phyloP scores from a whole-genome alignment of 1,284 basidiomycete genomes.

The Marasmius tenuissimus region DNA sequence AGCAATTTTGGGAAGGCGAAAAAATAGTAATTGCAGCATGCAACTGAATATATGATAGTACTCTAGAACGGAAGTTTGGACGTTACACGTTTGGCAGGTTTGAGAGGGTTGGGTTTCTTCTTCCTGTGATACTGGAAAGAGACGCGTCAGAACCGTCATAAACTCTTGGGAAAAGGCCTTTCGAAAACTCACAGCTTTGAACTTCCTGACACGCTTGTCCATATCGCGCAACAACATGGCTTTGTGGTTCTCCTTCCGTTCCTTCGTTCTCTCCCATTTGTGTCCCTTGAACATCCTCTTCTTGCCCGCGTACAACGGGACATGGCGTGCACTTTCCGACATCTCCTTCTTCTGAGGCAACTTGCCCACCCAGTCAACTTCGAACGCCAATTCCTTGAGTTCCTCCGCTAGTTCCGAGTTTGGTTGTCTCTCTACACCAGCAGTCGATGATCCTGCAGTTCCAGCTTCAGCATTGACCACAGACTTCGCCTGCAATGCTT shows the following conservation, averaged over 20 bases:
- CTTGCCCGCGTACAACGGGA: slow-evolving; percentile 67
- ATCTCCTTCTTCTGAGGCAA: slow-evolving; percentile 42
- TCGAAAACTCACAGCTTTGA: slow-evolving; percentile 54
- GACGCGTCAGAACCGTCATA: slow-evolving; percentile 3
- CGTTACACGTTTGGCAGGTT: slow-evolving; percentile 42
- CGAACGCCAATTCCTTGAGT: slow-evolving; percentile 32
- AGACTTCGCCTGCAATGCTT: slow-evolving; percentile 14
- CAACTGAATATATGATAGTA: neutral
- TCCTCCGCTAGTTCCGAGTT: neutral
- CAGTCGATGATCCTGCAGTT: slow-evolving; percentile 9
- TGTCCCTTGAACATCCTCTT: slow-evolving; percentile 87
- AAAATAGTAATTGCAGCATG: no score
- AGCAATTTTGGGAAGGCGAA: no score
- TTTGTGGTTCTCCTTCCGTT: neutral
- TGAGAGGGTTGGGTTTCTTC: slow-evolving; percentile 55
- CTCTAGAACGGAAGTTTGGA: slow-evolving; percentile 56
- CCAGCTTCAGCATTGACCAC: slow-evolving; percentile 11
- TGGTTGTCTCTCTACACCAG: neutral
- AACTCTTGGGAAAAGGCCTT: slow-evolving; percentile 7
- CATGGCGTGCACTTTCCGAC: slow-evolving; percentile 54
- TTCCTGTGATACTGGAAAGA: slow-evolving; percentile 47
- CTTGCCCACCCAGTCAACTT: slow-evolving; percentile 60
- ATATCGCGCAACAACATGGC: slow-evolving; percentile 65
- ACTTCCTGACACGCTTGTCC: slow-evolving; percentile 58
- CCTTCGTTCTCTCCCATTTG: slow-evolving; percentile 44